Evolutionary conservation across 805 yeast genomes (phyloP).

Genomic region (Suhomyces vadensis): DNA sequence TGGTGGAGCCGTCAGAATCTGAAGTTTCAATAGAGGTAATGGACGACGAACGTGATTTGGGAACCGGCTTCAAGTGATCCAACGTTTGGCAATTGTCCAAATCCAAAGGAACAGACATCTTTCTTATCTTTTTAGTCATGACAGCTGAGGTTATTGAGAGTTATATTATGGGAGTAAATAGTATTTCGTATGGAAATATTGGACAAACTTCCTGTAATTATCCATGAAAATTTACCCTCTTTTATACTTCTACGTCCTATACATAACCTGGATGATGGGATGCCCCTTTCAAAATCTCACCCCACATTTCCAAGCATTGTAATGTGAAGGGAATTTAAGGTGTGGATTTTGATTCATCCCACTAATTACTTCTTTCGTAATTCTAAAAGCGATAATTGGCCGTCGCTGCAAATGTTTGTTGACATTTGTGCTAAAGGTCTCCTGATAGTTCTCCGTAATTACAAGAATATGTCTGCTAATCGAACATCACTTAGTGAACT

Average conservation of each 20-base stretch:
- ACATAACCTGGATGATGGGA: no score
- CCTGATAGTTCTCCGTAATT: no score
- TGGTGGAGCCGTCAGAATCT: slow-evolving; percentile 27
- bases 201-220: no score
- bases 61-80: slow-evolving; percentile 39
- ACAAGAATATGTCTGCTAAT: no score
- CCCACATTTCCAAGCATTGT: slow-evolving; percentile 1
- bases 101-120: slow-evolving; percentile 29
- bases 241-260: neutral
- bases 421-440: no score
- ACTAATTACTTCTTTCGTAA: no score
- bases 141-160: no score
- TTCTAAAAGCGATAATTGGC: no score
- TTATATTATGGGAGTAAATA: no score
- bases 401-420: no score
- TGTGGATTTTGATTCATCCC: no score
- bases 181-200: no score
- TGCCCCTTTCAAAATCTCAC: slow-evolving; percentile 1
- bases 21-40: slow-evolving; percentile 40
- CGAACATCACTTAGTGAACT: neutral
- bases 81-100: slow-evolving; percentile 40
- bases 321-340: neutral
- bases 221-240: neutral
- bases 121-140: slow-evolving; percentile 32
- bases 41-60: slow-evolving; percentile 40